phyloP scores from a whole-genome alignment of 495 filamentous ascomycete genomes.

The Ramalina intermedia region DNA sequence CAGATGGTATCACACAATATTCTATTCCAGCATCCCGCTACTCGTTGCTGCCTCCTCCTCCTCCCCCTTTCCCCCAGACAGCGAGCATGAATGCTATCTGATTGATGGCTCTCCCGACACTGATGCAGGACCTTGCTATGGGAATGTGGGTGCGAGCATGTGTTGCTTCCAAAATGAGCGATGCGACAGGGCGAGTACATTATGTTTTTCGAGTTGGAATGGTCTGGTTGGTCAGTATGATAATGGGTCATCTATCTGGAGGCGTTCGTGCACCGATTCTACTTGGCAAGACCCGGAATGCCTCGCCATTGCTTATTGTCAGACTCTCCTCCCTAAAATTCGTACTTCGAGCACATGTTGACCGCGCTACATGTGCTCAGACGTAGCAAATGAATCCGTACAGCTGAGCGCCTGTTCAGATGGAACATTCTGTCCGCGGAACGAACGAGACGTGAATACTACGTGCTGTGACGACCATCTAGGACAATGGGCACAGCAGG shows the following conservation, averaged over 20 bases:
- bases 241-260: slow-evolving; percentile 5
- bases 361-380: background rate
- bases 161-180: slow-evolving; percentile 3
- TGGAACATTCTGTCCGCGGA: slow-evolving; percentile 4
- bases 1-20: background rate
- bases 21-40: background rate
- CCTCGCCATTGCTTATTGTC: slow-evolving; percentile 8
- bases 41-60: slow-evolving; percentile 1
- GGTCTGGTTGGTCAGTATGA: slow-evolving; percentile 2
- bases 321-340: background rate
- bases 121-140: slow-evolving; percentile 5
- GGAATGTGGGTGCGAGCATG: slow-evolving; percentile 6
- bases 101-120: slow-evolving; percentile 3
- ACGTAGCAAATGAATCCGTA: background rate
- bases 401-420: slow-evolving; percentile 6
- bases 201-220: slow-evolving; percentile 2
- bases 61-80: background rate
- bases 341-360: background rate
- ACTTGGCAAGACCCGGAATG: slow-evolving; percentile 8
- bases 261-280: slow-evolving; percentile 9
- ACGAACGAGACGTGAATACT: background rate
- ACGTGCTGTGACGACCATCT: slow-evolving; percentile 8
- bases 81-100: slow-evolving; percentile 2
- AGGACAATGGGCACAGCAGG: slow-evolving; percentile 4
- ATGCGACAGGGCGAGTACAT: background rate